Conservation (phyloP, 2,329 filamentous ascomycete species). For the Alternaria metachromatica region DNA sequence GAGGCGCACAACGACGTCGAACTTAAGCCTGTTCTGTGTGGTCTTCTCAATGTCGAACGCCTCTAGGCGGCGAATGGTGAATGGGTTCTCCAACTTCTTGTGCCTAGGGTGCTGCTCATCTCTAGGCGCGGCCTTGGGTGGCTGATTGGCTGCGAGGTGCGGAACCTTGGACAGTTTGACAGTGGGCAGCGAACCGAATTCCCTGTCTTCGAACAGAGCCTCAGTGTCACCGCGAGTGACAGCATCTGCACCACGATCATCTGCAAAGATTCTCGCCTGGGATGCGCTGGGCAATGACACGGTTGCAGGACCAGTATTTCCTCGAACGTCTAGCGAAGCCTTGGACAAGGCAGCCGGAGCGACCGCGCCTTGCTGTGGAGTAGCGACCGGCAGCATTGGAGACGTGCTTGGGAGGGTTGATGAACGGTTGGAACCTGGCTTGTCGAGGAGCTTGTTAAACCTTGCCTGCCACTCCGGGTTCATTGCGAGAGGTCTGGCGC, state of each 20-base stretch:
- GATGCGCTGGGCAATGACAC: constrained; percentile 68
- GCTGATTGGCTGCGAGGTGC: constrained; percentile 43
- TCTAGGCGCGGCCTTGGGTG: constrained; percentile 30
- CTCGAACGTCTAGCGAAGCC: constrained; percentile 60
- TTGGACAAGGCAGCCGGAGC: constrained; percentile 73
- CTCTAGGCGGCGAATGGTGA: constrained; percentile 35
- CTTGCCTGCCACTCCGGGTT: constrained; percentile 76
- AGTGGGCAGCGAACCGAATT: constrained; percentile 55
- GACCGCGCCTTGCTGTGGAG: constrained; percentile 54
- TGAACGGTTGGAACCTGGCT: constrained; percentile 53
- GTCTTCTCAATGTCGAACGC: constrained; percentile 34
- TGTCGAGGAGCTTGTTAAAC: constrained; percentile 79
- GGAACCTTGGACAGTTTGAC: constrained; percentile 42
- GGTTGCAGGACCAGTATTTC: constrained; percentile 62
- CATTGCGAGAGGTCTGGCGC: constrained; percentile 50
- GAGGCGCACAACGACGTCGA: constrained; percentile 39
- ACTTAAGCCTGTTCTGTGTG: constrained; percentile 22
- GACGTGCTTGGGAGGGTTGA: constrained; percentile 30
- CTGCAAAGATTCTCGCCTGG: constrained; percentile 26
- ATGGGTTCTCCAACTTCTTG: constrained; percentile 38
- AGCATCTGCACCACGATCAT: constrained; percentile 44
- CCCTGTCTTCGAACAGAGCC: constrained; percentile 53
- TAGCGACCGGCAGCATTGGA: constrained; percentile 41
- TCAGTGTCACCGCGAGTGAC: constrained; percentile 52
- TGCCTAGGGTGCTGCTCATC: constrained; percentile 29